phyloP scores from a whole-genome alignment of 768 basidiomycete species.

The Leccinellum luteum region DNA sequence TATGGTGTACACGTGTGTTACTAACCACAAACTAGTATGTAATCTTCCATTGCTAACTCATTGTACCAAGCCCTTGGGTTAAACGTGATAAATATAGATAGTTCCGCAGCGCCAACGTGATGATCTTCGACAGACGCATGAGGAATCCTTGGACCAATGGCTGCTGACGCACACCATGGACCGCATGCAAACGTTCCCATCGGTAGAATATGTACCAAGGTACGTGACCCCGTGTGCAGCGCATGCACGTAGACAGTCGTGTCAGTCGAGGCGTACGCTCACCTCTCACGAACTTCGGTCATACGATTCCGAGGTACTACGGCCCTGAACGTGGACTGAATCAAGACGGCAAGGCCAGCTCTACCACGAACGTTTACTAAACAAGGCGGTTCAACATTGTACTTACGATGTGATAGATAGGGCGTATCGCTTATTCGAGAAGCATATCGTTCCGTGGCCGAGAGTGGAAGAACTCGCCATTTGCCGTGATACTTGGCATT shows the following conservation, averaged over 20 bases:
- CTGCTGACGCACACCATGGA: neutral
- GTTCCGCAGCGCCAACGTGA: neutral
- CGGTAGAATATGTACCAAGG: neutral
- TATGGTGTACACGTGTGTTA: too few relatives aligned
- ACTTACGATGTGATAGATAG: neutral
- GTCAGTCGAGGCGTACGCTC: neutral
- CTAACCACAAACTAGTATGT: neutral
- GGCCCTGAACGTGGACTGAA: neutral
- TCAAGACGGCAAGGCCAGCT: neutral
- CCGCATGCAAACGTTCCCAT: neutral
- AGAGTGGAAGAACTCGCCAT: too few relatives aligned
- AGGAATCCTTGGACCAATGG: neutral
- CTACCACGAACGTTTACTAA: neutral
- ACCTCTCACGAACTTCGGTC: neutral
- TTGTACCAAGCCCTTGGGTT: neutral
- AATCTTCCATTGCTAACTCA: neutral
- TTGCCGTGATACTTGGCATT: too few relatives aligned
- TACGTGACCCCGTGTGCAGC: neutral
- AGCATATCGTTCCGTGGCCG: too few relatives aligned
- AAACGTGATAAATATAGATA: neutral
- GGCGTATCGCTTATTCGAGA: neutral
- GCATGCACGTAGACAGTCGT: neutral
- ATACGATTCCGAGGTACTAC: neutral
- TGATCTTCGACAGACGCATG: neutral
- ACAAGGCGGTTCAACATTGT: neutral